Percentiles rank a stretch among this genome's conserved stretches.
Evolutionary conservation across 192 early-diverging fungal species (phyloP).

Genomic region (Coemansia guatemalensis): DNA sequence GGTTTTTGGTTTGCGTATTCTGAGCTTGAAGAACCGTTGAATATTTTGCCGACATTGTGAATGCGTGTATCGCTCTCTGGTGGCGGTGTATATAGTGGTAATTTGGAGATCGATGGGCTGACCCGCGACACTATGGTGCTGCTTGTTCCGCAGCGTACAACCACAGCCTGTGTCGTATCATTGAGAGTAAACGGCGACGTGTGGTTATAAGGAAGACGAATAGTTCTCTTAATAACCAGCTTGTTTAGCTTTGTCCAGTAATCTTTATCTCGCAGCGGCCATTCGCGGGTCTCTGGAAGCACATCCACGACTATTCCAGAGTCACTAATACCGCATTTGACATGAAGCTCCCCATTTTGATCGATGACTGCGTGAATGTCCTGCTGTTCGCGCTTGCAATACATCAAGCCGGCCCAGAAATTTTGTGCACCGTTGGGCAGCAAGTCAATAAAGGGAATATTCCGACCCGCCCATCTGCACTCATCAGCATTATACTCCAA

Average conservation of each 20-base stretch:
- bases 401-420: slow-evolving; percentile 58
- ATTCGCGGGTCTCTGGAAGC: slow-evolving; percentile 54
- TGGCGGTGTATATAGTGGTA: slow-evolving; percentile 20
- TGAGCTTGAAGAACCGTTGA: neutral
- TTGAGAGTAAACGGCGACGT: slow-evolving; percentile 32
- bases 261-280: slow-evolving; percentile 52
- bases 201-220: slow-evolving; percentile 20
- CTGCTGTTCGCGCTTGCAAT: slow-evolving; percentile 26
- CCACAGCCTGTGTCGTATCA: slow-evolving; percentile 48
- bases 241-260: slow-evolving; percentile 51
- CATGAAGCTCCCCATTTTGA: slow-evolving; percentile 35
- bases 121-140: slow-evolving; percentile 41
- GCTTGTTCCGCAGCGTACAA: slow-evolving; percentile 49
- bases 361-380: slow-evolving; percentile 45
- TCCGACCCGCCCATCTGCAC: slow-evolving; percentile 55
- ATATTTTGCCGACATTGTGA: neutral
- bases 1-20: slow-evolving; percentile 4
- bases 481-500: slow-evolving; percentile 30
- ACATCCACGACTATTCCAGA: slow-evolving; percentile 36
- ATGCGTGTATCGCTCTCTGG: slow-evolving; percentile 32
- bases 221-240: slow-evolving; percentile 31
- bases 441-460: slow-evolving; percentile 56
- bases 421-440: slow-evolving; percentile 56
- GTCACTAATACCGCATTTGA: slow-evolving; percentile 17
- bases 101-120: slow-evolving; percentile 20